Base-by-base conservation (phyloP, 805 yeast species). In the Candida golubevii region DNA sequence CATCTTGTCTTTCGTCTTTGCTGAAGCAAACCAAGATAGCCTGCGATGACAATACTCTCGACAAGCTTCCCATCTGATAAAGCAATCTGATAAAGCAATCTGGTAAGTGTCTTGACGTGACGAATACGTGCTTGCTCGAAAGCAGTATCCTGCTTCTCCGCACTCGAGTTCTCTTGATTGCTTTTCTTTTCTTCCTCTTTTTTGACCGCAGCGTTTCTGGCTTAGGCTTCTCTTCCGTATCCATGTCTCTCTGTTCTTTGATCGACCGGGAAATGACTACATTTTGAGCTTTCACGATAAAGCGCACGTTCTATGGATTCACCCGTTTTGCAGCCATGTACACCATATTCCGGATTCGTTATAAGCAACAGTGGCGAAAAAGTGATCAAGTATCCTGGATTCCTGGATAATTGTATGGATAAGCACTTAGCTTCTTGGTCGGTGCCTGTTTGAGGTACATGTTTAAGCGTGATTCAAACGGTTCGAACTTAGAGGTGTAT, bases 11-110 rank as follows among this genome's bases (percentile, higher is more conserved):
- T 38, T 78, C 83, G 44, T 80, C 85, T 58, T 84, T 83, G 33
- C 73, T 65, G 61, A 91, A 89, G 4, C 95, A 75, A 41, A 93
- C 79, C 67, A 82, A 88, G 64, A 82, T 84, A 46, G 90, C 74
- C 68, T 93, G 98, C 36, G 83, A 78, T 12, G 98, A 97, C 44
- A 93, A 71, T 1, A 93, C 96, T 58, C 99, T 80, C 10, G 93
- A 77, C 77, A 91, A 71, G 61, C 93, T 93, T 32, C 75, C 75
- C 45, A 93, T 71, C 60, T 79, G 78, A 65, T 79, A 88, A 26
- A 89, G 84, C 18, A n/a, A 93, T 71, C 60, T 79, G 78, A 65
- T 79, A 88, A 26, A 89, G 84, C 18, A n/a, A n/a, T n/a, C n/a
- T n/a, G n/a, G n/a, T n/a, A n/a, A n/a, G n/a, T n/a, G 77, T 77